These are phyloP conservation scores for Yarrowia sp. DNA, from an alignment of 805 yeast species.

Conservation along the genomic window DNA sequence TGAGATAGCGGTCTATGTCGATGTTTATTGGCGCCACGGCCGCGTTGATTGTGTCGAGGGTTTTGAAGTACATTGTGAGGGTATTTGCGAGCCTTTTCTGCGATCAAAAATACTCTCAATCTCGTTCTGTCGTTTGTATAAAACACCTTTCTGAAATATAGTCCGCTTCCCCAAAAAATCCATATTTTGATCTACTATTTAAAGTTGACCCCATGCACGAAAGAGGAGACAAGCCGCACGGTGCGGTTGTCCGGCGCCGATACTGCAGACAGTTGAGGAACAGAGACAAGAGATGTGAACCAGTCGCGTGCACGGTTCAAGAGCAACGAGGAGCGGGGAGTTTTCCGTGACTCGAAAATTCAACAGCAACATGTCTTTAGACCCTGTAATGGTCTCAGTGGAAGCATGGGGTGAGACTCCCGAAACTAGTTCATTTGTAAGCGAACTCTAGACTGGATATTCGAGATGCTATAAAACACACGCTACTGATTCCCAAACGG, in stretches of 20 bases:
- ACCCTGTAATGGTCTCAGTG: too few species aligned
- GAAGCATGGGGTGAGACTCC: too few species aligned
- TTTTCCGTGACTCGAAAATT: too few species aligned
- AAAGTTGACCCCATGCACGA: neutral
- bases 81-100: neutral
- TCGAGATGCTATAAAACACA: too few species aligned
- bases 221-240: slow-evolving; percentile 8
- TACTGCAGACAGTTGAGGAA: neutral
- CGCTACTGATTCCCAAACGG: too few species aligned
- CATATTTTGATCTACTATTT: neutral
- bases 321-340: neutral
- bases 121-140: neutral
- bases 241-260: slow-evolving; percentile 7
- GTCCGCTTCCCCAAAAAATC: neutral
- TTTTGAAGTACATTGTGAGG: neutral
- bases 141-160: neutral
- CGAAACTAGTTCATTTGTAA: too few species aligned
- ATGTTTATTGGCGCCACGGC: neutral
- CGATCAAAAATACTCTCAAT: too few species aligned
- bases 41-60: neutral
- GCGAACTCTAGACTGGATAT: too few species aligned
- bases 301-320: neutral
- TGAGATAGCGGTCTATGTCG: neutral
- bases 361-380: too few species aligned
- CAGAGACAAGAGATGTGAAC: neutral